These are phyloP conservation scores for Tetracentron sinense DNA, from an alignment of 164 flowering plant genomes.

Conservation along the genomic window DNA sequence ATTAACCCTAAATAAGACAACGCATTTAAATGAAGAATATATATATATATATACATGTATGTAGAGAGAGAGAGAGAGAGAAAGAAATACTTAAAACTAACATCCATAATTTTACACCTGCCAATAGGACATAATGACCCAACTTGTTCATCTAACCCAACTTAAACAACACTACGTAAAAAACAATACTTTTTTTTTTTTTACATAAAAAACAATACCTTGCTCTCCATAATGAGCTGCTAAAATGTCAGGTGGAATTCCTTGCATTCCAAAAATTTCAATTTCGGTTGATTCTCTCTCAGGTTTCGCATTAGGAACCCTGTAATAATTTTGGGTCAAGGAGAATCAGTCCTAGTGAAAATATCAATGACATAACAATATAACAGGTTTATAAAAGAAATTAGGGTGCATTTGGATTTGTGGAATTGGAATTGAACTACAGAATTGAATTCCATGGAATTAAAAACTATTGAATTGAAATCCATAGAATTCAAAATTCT, in stretches of 20 bases:
- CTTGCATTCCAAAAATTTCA: constrained; percentile 98
- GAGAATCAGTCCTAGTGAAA: constrained; percentile 6
- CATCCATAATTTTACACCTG: too few relatives aligned
- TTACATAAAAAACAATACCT: constrained; percentile 37
- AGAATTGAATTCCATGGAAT: too few relatives aligned
- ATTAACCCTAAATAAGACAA: too few relatives aligned
- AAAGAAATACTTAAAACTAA: too few relatives aligned
- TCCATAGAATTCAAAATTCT: too few relatives aligned
- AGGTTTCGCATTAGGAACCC: constrained; percentile 96
- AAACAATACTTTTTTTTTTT: too few relatives aligned
- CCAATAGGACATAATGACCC: background rate
- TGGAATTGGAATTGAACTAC: too few relatives aligned
- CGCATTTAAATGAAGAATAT: too few relatives aligned
- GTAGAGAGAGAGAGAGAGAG: too few relatives aligned
- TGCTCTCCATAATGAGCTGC: constrained; percentile 96
- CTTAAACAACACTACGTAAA: background rate
- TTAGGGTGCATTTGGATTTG: too few relatives aligned
- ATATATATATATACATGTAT: too few relatives aligned
- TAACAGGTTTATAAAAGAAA: background rate
- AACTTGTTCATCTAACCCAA: background rate
- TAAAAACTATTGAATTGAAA: too few relatives aligned
- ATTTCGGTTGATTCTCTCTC: constrained; percentile 92
- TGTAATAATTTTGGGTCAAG: constrained; percentile 21
- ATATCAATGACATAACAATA: constrained; percentile 3
- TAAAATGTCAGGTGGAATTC: constrained; percentile 80